Conservation (phyloP, 306 rosid genomes). For the Phaseolus lunatus region DNA sequence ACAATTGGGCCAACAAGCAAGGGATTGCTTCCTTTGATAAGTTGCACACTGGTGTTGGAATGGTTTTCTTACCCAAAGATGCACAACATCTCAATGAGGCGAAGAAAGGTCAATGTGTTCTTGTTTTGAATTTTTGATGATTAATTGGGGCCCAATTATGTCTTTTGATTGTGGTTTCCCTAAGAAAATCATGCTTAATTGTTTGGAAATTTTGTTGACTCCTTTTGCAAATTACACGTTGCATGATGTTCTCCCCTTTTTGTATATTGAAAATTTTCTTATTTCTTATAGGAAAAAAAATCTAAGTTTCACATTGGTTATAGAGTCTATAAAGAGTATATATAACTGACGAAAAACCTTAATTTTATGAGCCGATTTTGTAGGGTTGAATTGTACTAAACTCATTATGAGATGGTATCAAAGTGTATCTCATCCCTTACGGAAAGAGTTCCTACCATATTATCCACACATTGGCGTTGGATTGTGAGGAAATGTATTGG, state of each 20-base stretch:
- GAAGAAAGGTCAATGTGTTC: conserved; percentile 70
- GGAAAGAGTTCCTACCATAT: too few species aligned
- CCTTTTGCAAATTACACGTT: conserved; percentile 17
- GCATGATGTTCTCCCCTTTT: not conserved
- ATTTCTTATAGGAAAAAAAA: not conserved
- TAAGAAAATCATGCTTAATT: conserved; percentile 39
- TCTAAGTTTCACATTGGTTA: too few species aligned
- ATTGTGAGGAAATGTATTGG: too few species aligned
- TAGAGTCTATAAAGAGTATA: too few species aligned
- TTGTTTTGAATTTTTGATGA: conserved; percentile 44
- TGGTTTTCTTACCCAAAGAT: conserved; percentile 91
- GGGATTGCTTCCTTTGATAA: conserved; percentile 91
- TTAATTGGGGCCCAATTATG: conserved; percentile 37
- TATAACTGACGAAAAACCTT: too few species aligned
- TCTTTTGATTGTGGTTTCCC: conserved; percentile 33
- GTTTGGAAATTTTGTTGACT: conserved; percentile 29
- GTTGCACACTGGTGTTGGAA: conserved; percentile 95
- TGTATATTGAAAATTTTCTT: not conserved
- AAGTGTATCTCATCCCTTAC: too few species aligned
- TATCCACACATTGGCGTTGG: too few species aligned
- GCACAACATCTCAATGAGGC: conserved; percentile 70
- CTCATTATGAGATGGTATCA: not conserved
- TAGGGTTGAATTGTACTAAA: too few species aligned
- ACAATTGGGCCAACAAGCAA: conserved; percentile 82
- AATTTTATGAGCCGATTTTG: too few species aligned